Base-by-base conservation (phyloP, 2,329 filamentous ascomycete species). In the Fusarium torulosum region DNA sequence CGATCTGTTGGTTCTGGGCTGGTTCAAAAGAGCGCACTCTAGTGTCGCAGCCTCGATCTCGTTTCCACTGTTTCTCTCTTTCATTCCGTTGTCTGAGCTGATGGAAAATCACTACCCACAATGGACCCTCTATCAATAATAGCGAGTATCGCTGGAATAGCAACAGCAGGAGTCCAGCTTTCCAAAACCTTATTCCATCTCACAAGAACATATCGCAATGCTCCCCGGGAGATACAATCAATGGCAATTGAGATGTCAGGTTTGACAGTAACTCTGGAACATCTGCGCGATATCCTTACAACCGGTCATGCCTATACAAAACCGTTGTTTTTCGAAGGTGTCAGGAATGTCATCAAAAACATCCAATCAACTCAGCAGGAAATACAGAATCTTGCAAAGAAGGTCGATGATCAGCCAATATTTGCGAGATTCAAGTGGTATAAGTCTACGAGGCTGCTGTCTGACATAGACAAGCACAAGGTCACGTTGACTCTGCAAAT, bases 391-490 rank as follows among this genome's bases (percentile, higher is more conserved):
- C 27, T 29, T 10, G 27, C 27, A 29, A 49, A 40, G 3, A 60
- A 57, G 43, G 40, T 35, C 3, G 9, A 31, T 4, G 64, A 62
- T 2, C 40, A 25, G 7, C 53, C 23, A 6, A 15, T 56, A 1
- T 33, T 65, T 8, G 19, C 20, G 5, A 56, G 38, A 7, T 7
- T 43, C 1, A 60, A 49, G 10, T 68, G 64, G 65, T 9, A 33
- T 10, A 68, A 42, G 11, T 51, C 65, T 10, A 7, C 42, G 4
- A 59, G 25, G 9, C 7, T 68, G 3, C 15, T 65, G 9, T 61
- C 65, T 1, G 65, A 68, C 14, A 68, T 68, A 3, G 54, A 68
- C 5, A 68, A 68, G 11, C 65, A 68, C 7, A 60, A 65, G 13
- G 54, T 57, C 8, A 53, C 54, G 1, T 25, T 68, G 25, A 53